Conservation (phyloP, 768 basidiomycete species). For the Trametes villosa region DNA sequence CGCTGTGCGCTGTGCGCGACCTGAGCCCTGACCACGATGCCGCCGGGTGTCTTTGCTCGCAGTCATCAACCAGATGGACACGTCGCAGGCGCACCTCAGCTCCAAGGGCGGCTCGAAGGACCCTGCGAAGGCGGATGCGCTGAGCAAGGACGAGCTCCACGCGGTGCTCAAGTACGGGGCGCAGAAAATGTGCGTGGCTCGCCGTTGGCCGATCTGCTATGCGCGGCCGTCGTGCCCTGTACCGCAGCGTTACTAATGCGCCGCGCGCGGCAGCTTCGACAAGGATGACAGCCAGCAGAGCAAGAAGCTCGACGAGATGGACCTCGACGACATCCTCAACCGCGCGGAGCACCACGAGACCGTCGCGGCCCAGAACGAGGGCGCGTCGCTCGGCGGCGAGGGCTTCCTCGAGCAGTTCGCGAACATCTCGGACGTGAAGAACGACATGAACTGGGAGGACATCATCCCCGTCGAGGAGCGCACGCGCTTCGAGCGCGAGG, state of each 20-base stretch:
- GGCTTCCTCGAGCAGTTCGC: conserved; percentile 95
- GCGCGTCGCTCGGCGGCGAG: conserved; percentile 95
- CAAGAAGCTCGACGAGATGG: conserved; percentile 98
- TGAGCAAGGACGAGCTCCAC: conserved; percentile 95
- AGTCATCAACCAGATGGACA: conserved; percentile 99
- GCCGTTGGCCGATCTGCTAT: background rate
- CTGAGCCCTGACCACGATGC: conserved; percentile 5
- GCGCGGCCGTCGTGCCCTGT: conserved; percentile 2
- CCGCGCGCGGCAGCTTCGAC: conserved; percentile 72
- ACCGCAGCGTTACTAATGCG: conserved; percentile 16
- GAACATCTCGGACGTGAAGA: conserved; percentile 96
- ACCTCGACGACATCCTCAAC: conserved; percentile 96
- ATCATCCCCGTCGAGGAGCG: conserved; percentile 96
- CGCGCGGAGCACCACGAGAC: conserved; percentile 98
- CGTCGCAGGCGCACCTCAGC: conserved; percentile 93
- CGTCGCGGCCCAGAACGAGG: conserved; percentile 76
- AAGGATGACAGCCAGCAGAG: conserved; percentile 92
- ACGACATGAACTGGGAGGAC: conserved; percentile 99
- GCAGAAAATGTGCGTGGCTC: conserved; percentile 87
- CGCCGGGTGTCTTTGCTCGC: conserved; percentile 19
- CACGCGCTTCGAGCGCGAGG: conserved; percentile 80
- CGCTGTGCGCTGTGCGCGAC: background rate
- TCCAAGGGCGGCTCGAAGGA: conserved; percentile 75
- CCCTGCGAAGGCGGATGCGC: conserved; percentile 73
- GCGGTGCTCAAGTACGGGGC: conserved; percentile 99